Percentiles rank a stretch among this genome's conserved stretches.
These are phyloP conservation scores for Lactifluus subvellereus DNA, from an alignment of 768 basidiomycete genomes.

Conservation along the genomic window DNA sequence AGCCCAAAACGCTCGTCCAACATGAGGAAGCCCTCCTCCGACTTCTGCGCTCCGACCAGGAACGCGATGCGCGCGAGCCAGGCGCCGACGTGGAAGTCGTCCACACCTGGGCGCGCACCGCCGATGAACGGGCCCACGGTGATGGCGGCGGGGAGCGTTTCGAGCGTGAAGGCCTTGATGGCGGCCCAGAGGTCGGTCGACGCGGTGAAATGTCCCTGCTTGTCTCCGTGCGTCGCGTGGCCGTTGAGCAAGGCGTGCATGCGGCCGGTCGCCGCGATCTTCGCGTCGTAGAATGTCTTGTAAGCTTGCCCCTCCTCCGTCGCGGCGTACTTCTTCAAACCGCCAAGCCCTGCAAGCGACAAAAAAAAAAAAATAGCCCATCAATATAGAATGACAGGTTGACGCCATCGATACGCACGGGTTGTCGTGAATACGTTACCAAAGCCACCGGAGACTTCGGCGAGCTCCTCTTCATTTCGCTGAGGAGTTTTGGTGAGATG, in stretches of 20 bases:
- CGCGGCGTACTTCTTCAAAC: constrained; percentile 35
- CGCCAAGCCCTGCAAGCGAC: constrained; percentile 36
- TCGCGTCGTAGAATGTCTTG: constrained; percentile 42
- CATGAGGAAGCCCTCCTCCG: constrained; percentile 34
- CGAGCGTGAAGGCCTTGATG: constrained; percentile 35
- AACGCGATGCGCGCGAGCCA: constrained; percentile 47
- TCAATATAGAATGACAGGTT: neutral
- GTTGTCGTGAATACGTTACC: constrained; percentile 33
- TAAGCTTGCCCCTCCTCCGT: constrained; percentile 33
- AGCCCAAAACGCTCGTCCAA: constrained; percentile 38
- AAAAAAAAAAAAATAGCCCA: neutral
- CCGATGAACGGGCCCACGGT: constrained; percentile 43
- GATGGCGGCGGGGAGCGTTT: constrained; percentile 38
- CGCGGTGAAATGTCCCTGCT: constrained; percentile 36
- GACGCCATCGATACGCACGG: constrained; percentile 33
- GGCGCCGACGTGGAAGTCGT: constrained; percentile 49
- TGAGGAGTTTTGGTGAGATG: constrained; percentile 21
- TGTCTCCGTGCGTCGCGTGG: constrained; percentile 33
- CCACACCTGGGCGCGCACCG: constrained; percentile 44
- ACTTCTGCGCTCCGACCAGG: constrained; percentile 34
- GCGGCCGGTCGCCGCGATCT: constrained; percentile 36
- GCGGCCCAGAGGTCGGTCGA: constrained; percentile 37
- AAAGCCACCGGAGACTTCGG: constrained; percentile 33
- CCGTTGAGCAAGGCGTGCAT: constrained; percentile 40
- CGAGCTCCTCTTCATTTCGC: constrained; percentile 44